Evolutionary conservation across 345 rosid genomes (phyloP).

Genomic region (Noccaea caerulescens): DNA sequence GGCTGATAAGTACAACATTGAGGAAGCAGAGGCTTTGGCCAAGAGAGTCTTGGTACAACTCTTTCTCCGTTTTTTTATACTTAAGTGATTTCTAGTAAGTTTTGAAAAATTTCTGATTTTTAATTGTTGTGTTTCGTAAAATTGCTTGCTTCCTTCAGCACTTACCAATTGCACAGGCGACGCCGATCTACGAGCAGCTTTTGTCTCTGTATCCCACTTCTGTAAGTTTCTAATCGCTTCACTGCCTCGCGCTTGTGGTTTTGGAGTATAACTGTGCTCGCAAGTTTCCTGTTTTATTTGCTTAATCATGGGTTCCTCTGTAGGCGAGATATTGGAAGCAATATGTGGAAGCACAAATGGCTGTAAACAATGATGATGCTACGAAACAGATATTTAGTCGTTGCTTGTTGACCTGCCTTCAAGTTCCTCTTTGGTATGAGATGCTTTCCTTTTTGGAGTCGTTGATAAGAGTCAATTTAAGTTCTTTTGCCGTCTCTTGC

Average conservation of each 20-base stretch:
- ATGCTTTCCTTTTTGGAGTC: constrained; percentile 3
- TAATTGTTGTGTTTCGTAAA: constrained; percentile 5
- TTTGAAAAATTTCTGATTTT: constrained; percentile 1
- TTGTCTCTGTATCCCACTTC: constrained; percentile 78
- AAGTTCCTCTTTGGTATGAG: constrained; percentile 89
- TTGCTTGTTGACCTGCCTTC: constrained; percentile 88
- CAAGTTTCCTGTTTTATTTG: constrained; percentile 18
- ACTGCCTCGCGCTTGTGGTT: not conserved
- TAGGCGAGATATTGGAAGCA: constrained; percentile 98
- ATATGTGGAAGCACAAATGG: constrained; percentile 90
- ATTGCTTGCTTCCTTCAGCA: constrained; percentile 51
- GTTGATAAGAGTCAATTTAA: constrained; percentile 15
- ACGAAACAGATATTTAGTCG: constrained; percentile 92
- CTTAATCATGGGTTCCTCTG: constrained; percentile 31
- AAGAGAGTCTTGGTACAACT: constrained; percentile 64
- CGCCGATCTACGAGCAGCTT: constrained; percentile 85
- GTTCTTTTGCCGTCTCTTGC: not conserved
- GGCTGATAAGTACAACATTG: constrained; percentile 78
- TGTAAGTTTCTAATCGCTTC: constrained; percentile 56
- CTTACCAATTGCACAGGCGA: constrained; percentile 76
- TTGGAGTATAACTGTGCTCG: not conserved
- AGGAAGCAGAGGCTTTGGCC: constrained; percentile 79
- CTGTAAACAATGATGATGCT: constrained; percentile 83
- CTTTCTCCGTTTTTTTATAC: constrained; percentile 2
- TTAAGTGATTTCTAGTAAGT: not conserved